These are phyloP conservation scores for Skeletonema marinoi DNA, from an alignment of 108 stramenopile species.

Conservation along the genomic window DNA sequence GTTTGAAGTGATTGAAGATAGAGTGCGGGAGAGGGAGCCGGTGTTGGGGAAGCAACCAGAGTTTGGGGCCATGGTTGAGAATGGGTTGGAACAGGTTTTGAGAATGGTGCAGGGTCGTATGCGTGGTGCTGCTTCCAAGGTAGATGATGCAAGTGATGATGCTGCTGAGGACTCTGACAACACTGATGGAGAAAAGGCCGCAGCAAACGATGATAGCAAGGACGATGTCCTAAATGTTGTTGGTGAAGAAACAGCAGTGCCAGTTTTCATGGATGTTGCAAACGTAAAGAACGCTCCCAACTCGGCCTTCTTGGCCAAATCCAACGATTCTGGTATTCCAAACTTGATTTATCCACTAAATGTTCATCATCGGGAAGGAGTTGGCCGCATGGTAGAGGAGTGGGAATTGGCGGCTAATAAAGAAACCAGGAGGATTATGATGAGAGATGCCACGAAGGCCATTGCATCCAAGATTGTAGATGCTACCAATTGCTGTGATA, in stretches of 20 bases:
- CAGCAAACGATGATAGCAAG: not conserved
- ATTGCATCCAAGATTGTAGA: conserved; percentile 50
- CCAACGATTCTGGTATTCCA: conserved; percentile 58
- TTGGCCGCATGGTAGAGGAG: conserved; percentile 85
- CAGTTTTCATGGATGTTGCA: conserved; percentile 79
- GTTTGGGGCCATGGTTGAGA: conserved; percentile 67
- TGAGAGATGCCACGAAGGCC: conserved; percentile 56
- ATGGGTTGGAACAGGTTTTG: conserved; percentile 68
- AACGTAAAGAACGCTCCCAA: not conserved
- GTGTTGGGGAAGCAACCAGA: conserved; percentile 64
- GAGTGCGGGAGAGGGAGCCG: conserved; percentile 51
- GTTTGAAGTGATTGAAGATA: conserved; percentile 68
- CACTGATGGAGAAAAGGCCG: conserved; percentile 22
- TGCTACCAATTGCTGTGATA: conserved; percentile 20
- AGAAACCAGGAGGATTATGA: conserved; percentile 73
- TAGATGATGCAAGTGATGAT: conserved; percentile 16
- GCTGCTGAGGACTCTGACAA: not conserved
- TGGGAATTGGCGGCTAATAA: conserved; percentile 79
- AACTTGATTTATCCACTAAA: conserved; percentile 63
- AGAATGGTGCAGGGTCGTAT: conserved; percentile 36
- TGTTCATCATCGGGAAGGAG: conserved; percentile 58
- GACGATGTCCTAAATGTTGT: conserved; percentile 22
- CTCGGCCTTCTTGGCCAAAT: conserved; percentile 30
- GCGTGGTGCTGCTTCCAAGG: conserved; percentile 5
- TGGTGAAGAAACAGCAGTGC: conserved; percentile 46